Evolutionary conservation across 306 rosid species (phyloP), one percentile per base, ranked within the genome.

Genomic region (Sicyos edulis): DNA sequence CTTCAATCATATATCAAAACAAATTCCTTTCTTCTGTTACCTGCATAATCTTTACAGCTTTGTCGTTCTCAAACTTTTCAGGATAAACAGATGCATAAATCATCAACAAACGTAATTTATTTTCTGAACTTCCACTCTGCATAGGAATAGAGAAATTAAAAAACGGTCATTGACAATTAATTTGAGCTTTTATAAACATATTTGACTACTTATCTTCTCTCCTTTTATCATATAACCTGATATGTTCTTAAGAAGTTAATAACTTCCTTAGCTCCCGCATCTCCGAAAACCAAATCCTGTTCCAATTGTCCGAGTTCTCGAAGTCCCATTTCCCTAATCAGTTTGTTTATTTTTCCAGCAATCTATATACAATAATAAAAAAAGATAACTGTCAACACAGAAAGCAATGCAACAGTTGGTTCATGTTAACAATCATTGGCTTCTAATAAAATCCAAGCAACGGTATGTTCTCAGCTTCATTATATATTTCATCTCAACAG

Each of bases 251-350:
- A 80, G 75, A 76, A 90, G 78, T 34, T 86, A 78, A 93, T 93
- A 62, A 93, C 97, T 6, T 93, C 98, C 85, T 90, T 93, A 70
- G 97, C 90, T 83, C 84, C 95, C 16, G 97, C 96, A 78, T 93
- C 96, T 60, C 98, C 98, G 73, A 93, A 93, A 72, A 93, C 98
- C 82, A 90, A 96, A 85, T 93, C 97, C 80, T 93, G 97, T 82
- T 93, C 98, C 73, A 93, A 80, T 79, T 88, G 97, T 76, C 98
- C 97, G 54, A 93, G 97, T 29, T 82, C 92, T 78, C 95, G 82
- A 59, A 93, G 96, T 57, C 84, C 88, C 37, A 49, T 29, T 2
- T 87, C 96, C 78, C 88, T 86, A 74, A 93, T 93, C 62, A 85
- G 83, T 81, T 14, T 88, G 88, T 93, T 93, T 75, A 93, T 78